These are phyloP conservation scores for Phytophthora kernoviae DNA, from an alignment of 352 stramenopile genomes.

Conservation along the genomic window DNA sequence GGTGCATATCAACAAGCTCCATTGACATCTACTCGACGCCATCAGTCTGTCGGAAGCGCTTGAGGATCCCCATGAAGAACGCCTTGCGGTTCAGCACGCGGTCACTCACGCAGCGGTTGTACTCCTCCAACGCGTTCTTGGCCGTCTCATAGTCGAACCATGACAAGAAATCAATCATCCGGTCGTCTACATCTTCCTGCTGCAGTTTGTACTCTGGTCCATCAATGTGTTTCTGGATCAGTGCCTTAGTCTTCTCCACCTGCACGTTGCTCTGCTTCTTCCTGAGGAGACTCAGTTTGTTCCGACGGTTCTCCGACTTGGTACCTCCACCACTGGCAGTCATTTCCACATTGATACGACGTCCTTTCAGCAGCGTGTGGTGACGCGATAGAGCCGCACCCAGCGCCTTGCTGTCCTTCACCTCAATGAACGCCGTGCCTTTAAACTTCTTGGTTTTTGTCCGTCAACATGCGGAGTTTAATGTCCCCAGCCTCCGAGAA, in stretches of 20 bases:
- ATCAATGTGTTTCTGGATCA: constrained; percentile 84
- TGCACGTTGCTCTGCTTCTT: constrained; percentile 87
- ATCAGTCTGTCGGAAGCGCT: constrained; percentile 85
- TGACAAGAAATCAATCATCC: constrained; percentile 87
- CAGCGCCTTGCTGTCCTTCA: constrained; percentile 82
- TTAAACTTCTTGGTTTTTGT: constrained; percentile 87
- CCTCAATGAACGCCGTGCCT: constrained; percentile 86
- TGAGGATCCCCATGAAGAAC: constrained; percentile 91
- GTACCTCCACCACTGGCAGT: constrained; percentile 81
- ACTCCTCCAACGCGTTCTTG: constrained; percentile 82
- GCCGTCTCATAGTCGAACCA: constrained; percentile 92
- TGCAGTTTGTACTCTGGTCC: constrained; percentile 73
- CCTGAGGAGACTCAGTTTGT: constrained; percentile 69
- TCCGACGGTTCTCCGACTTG: constrained; percentile 78
- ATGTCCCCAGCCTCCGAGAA: constrained; percentile 81
- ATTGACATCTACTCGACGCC: constrained; percentile 58
- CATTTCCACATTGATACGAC: constrained; percentile 89
- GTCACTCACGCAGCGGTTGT: constrained; percentile 73
- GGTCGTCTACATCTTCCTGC: constrained; percentile 82
- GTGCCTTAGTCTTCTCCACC: constrained; percentile 79
- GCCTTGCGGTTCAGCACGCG: constrained; percentile 84
- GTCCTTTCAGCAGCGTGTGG: constrained; percentile 78
- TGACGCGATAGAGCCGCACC: constrained; percentile 78
- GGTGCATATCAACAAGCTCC: too few species aligned
- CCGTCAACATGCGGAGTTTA: constrained; percentile 78